phyloP scores from a whole-genome alignment of 2,329 filamentous ascomycete species.

The Dothiorella sarmentorum region DNA sequence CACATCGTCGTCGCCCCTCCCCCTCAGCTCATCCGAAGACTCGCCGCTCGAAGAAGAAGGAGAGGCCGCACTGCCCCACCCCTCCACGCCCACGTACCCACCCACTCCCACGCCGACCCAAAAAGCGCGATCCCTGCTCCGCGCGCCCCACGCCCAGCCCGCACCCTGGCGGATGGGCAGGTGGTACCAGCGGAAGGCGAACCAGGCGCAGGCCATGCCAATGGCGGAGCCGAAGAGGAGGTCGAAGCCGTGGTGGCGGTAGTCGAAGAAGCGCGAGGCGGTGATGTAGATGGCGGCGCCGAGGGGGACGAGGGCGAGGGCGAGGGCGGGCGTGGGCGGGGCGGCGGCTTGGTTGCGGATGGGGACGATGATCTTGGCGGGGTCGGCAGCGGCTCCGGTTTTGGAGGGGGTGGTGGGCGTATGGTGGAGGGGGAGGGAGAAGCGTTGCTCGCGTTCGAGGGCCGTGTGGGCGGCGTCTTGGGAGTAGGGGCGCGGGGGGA shows the following conservation, averaged over 20 bases:
- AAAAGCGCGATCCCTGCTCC: constrained; percentile 70
- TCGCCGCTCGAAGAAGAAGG: too few relatives aligned
- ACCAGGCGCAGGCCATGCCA: constrained; percentile 66
- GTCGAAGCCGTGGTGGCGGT: constrained; percentile 88
- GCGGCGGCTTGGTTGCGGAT: constrained; percentile 73
- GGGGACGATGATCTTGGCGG: not conserved
- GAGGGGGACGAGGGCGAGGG: constrained; percentile 67
- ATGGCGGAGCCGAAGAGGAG: constrained; percentile 81
- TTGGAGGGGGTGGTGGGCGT: constrained; percentile 22
- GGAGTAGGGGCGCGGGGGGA: constrained; percentile 49
- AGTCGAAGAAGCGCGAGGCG: constrained; percentile 84
- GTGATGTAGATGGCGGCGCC: constrained; percentile 75
- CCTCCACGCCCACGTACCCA: constrained; percentile 47
- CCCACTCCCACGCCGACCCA: constrained; percentile 65
- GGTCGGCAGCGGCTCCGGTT: constrained; percentile 21
- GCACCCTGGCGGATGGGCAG: constrained; percentile 73
- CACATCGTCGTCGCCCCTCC: constrained; percentile 13
- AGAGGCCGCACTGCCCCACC: constrained; percentile 33
- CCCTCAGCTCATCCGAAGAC: too few relatives aligned
- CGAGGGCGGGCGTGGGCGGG: constrained; percentile 74
- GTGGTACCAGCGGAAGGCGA: constrained; percentile 83
- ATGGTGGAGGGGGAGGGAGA: constrained; percentile 27
- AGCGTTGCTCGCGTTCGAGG: constrained; percentile 14
- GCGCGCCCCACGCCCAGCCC: constrained; percentile 85
- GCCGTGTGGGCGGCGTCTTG: constrained; percentile 49